A percentile compares a stretch with the other conserved stretches of the same genome.
These are phyloP conservation scores for Leishmania tarentolae DNA, from an alignment of 208 protist genomes.

Conservation along the genomic window DNA sequence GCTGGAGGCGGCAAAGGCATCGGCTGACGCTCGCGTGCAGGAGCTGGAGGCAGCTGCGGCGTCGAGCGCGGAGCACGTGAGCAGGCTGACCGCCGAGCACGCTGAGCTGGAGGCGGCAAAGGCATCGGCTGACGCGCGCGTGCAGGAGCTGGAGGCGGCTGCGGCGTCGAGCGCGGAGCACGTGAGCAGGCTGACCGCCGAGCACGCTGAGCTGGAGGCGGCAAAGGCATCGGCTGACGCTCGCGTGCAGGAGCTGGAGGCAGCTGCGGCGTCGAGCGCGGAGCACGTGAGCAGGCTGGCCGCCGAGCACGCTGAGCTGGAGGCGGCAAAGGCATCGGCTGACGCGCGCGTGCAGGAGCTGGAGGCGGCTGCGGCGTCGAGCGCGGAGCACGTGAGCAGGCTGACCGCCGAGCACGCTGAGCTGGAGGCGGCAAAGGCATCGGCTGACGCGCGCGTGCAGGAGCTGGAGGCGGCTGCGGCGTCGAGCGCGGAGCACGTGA, in stretches of 20 bases:
- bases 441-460: background rate
- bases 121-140: background rate
- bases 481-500: background rate
- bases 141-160: conserved; percentile 4
- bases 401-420: background rate
- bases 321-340: conserved; percentile 4
- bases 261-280: background rate
- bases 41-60: conserved; percentile 11
- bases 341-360: conserved; percentile 4
- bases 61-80: too few species aligned
- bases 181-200: background rate
- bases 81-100: conserved; percentile 10
- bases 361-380: conserved; percentile 3
- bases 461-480: conserved; percentile 14
- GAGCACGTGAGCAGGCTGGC: background rate
- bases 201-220: conserved; percentile 7
- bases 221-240: conserved; percentile 8
- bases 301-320: conserved; percentile 3
- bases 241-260: conserved; percentile 15
- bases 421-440: conserved; percentile 11
- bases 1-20: conserved; percentile 6
- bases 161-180: background rate
- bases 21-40: too few species aligned
- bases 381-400: background rate
- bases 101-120: conserved; percentile 11